These are phyloP conservation scores for Shiraia sp. DNA, from an alignment of 2,329 filamentous ascomycete species.

Conservation along the genomic window DNA sequence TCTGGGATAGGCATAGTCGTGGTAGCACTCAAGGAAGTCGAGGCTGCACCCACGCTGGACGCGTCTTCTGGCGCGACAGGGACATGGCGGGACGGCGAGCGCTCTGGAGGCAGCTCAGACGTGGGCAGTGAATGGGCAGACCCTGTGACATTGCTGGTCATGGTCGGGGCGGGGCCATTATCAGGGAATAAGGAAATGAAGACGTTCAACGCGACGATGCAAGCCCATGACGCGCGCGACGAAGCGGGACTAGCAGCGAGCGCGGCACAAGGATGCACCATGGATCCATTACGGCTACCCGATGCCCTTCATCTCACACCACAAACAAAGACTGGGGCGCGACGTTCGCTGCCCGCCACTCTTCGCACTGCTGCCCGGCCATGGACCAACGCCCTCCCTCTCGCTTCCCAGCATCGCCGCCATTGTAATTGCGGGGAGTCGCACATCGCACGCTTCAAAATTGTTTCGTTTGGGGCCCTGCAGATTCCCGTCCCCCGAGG, in stretches of 20 bases:
- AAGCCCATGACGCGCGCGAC: constrained; percentile 25
- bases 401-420: constrained; percentile 10
- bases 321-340: constrained; percentile 20
- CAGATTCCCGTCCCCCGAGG: constrained; percentile 3
- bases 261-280: constrained; percentile 9
- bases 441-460: constrained; percentile 4
- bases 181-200: constrained; percentile 5
- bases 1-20: not conserved
- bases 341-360: constrained; percentile 14
- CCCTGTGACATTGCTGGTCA: constrained; percentile 26
- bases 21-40: constrained; percentile 15
- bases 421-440: constrained; percentile 14
- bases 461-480: constrained; percentile 22
- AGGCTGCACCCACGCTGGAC: constrained; percentile 5
- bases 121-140: constrained; percentile 15
- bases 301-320: constrained; percentile 20
- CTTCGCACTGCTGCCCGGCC: constrained; percentile 15
- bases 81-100: constrained; percentile 14
- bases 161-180: constrained; percentile 25
- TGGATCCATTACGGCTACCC: constrained; percentile 19
- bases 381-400: constrained; percentile 19
- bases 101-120: constrained; percentile 10
- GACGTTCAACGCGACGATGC: constrained; percentile 9
- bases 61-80: constrained; percentile 17
- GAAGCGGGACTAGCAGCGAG: constrained; percentile 14